phyloP scores from a whole-genome alignment of 306 rosid genomes.

The Cicer yamashitae region DNA sequence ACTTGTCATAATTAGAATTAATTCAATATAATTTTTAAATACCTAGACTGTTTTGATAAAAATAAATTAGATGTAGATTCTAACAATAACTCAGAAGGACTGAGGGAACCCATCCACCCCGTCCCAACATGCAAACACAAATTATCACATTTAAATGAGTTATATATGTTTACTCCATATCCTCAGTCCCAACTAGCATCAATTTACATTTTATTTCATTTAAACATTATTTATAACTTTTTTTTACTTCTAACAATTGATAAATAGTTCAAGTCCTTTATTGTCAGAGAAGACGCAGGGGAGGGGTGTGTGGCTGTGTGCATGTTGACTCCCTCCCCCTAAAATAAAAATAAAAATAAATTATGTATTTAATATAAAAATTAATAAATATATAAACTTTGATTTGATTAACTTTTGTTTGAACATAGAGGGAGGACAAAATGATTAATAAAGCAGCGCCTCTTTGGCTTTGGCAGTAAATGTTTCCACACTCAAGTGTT shows the following conservation, averaged over 20 bases:
- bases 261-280: neutral
- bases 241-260: too few relatives aligned
- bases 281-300: neutral
- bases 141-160: neutral
- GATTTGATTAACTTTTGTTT: too few relatives aligned
- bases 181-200: neutral
- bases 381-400: too few relatives aligned
- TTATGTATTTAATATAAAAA: too few relatives aligned
- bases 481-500: slow-evolving; percentile 42
- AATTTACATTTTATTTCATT: too few relatives aligned
- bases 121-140: neutral
- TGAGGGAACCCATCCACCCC: neutral
- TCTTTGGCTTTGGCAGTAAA: slow-evolving; percentile 44
- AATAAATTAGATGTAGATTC: too few relatives aligned
- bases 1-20: neutral
- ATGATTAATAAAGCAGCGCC: slow-evolving; percentile 45
- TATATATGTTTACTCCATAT: neutral
- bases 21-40: too few relatives aligned
- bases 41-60: neutral
- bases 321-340: too few relatives aligned
- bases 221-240: too few relatives aligned
- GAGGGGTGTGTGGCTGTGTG: too few relatives aligned
- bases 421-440: slow-evolving; percentile 19
- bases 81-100: too few relatives aligned
- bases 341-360: too few relatives aligned